phyloP scores from a whole-genome alignment of 164 flowering plant genomes.

The Vitis rupestris region DNA sequence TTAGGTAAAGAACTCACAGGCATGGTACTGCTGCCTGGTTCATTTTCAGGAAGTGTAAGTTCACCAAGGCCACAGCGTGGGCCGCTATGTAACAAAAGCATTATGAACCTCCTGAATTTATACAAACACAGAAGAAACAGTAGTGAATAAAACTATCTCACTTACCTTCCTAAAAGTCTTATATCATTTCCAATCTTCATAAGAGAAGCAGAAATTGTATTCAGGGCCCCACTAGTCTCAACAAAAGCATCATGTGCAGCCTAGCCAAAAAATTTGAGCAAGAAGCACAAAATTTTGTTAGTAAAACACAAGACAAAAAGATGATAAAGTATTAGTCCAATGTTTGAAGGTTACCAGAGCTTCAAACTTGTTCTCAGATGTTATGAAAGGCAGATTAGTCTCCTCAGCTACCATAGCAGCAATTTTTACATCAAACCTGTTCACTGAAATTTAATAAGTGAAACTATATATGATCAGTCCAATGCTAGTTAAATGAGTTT shows the following conservation, averaged over 20 bases:
- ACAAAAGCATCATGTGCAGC: constrained; percentile 99
- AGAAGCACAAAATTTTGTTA: no score
- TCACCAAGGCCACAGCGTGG: constrained; percentile 99
- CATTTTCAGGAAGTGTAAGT: constrained; percentile 97
- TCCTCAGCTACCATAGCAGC: constrained; percentile 97
- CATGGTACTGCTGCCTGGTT: constrained; percentile 99
- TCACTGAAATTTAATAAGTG: background rate
- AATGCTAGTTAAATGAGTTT: no score
- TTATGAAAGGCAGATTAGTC: constrained; percentile 84
- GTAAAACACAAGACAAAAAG: no score
- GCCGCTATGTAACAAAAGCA: constrained; percentile 57
- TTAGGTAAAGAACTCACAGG: constrained; percentile 52
- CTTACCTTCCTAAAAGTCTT: constrained; percentile 89
- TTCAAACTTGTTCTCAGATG: constrained; percentile 98
- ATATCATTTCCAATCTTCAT: constrained; percentile 97
- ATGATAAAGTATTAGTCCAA: background rate
- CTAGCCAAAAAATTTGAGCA: constrained; percentile 31
- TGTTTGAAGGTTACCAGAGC: constrained; percentile 64
- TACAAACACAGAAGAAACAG: background rate
- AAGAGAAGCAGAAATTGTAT: constrained; percentile 82
- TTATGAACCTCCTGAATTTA: constrained; percentile 1
- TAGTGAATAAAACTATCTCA: background rate
- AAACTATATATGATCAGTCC: background rate
- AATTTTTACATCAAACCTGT: constrained; percentile 95
- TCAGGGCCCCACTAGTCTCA: constrained; percentile 93